Conservation (phyloP, 2,329 filamentous ascomycete genomes). For the Xylaria sp. region DNA sequence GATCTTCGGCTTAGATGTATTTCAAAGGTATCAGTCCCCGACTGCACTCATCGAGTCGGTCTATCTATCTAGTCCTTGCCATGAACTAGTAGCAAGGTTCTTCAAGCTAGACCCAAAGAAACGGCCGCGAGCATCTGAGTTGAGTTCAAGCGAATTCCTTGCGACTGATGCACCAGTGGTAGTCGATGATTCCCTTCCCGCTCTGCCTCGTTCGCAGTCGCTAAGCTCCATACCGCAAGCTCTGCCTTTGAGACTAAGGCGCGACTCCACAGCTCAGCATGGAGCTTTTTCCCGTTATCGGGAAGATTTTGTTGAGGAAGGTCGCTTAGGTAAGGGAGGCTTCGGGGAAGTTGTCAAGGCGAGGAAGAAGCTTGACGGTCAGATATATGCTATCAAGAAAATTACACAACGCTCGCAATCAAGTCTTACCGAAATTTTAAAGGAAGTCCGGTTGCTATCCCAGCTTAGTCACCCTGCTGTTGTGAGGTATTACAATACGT, state of each 20-base stretch:
- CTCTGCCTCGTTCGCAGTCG: constrained; percentile 50
- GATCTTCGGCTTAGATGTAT: constrained; percentile 82
- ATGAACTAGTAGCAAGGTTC: constrained; percentile 81
- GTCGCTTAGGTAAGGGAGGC: constrained; percentile 86
- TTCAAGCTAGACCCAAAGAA: constrained; percentile 87
- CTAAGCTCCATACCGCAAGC: constrained; percentile 49
- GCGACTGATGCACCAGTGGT: constrained; percentile 68
- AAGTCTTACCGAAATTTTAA: constrained; percentile 80
- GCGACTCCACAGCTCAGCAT: constrained; percentile 65
- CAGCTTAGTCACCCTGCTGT: constrained; percentile 85
- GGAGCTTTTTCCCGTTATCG: constrained; percentile 74
- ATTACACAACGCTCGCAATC: constrained; percentile 82
- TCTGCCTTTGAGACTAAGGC: constrained; percentile 54
- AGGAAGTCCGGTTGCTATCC: constrained; percentile 88
- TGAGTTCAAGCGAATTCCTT: constrained; percentile 68
- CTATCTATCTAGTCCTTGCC: constrained; percentile 73
- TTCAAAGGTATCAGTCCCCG: constrained; percentile 80
- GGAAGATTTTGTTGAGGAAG: constrained; percentile 90
- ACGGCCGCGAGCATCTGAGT: constrained; percentile 79
- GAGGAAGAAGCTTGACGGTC: constrained; percentile 89
- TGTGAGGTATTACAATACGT: constrained; percentile 93
- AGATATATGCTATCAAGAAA: constrained; percentile 96
- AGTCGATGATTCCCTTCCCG: constrained; percentile 50
- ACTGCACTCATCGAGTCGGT: constrained; percentile 73
- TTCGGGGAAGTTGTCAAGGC: constrained; percentile 97